phyloP scores from a whole-genome alignment of 345 rosid species.

The Eucalyptus sp. region DNA sequence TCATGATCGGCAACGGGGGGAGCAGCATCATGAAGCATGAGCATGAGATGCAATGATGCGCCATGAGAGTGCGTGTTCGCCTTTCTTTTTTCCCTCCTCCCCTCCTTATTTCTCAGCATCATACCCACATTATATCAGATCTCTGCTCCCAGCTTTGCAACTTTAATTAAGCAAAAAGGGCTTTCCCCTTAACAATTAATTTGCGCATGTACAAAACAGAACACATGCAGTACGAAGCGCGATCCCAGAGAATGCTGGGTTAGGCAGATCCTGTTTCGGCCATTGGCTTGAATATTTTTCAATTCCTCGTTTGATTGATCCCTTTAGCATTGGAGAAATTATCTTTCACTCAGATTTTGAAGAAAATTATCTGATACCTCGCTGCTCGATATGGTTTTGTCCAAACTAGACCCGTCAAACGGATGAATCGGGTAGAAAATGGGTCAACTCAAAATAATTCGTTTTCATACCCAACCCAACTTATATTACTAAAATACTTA shows the following conservation, averaged over 20 bases:
- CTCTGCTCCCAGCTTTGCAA: background rate
- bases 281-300: background rate
- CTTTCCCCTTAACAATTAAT: background rate
- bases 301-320: background rate
- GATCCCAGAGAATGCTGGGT: background rate
- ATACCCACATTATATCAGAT: background rate
- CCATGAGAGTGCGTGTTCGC: background rate
- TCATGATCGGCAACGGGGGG: background rate
- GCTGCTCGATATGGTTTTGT: fast-evolving
- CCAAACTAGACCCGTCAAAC: fast-evolving
- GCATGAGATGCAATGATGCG: background rate
- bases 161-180: background rate
- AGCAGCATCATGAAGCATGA: background rate
- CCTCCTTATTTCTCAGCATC: background rate
- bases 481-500: no score
- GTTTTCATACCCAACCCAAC: background rate
- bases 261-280: background rate
- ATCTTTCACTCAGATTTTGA: background rate
- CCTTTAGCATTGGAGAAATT: background rate
- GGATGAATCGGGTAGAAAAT: fast-evolving
- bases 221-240: background rate
- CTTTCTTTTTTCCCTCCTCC: background rate
- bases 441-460: fast-evolving
- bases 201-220: background rate
- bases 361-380: background rate